Conservation (phyloP, 2,329 filamentous ascomycete genomes). For the Ophiostoma tasmaniense region DNA sequence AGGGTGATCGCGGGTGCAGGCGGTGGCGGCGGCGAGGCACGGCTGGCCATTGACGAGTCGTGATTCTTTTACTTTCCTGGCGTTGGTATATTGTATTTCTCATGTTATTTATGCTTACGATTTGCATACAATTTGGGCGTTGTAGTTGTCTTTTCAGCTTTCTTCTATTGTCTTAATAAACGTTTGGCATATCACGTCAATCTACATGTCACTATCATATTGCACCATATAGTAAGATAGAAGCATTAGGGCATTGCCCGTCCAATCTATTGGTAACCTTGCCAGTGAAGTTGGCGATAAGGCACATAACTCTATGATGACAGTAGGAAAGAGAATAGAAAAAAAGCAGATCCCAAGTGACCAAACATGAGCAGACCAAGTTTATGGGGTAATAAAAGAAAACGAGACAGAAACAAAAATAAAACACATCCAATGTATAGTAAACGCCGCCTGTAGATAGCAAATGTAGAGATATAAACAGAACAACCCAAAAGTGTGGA, state of each 20-base stretch:
- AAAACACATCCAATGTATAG: background rate
- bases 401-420: background rate
- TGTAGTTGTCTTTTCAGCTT: too few species aligned
- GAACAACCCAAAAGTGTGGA: background rate
- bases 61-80: background rate
- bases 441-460: background rate
- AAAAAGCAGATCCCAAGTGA: background rate
- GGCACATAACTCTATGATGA: background rate
- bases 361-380: background rate
- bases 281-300: background rate
- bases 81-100: background rate
- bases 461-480: background rate
- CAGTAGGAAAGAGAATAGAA: background rate
- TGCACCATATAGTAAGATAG: background rate
- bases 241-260: background rate
- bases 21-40: background rate
- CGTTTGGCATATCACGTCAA: too few species aligned
- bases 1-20: constrained; percentile 1
- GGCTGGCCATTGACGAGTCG: constrained; percentile 2
- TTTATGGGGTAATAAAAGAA: background rate
- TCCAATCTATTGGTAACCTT: background rate
- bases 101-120: background rate
- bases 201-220: too few species aligned
- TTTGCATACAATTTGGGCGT: too few species aligned
- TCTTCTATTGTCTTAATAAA: too few species aligned